These are phyloP conservation scores for Mortierella sp. DNA, from an alignment of 371 early-diverging fungal species.

Conservation along the genomic window DNA sequence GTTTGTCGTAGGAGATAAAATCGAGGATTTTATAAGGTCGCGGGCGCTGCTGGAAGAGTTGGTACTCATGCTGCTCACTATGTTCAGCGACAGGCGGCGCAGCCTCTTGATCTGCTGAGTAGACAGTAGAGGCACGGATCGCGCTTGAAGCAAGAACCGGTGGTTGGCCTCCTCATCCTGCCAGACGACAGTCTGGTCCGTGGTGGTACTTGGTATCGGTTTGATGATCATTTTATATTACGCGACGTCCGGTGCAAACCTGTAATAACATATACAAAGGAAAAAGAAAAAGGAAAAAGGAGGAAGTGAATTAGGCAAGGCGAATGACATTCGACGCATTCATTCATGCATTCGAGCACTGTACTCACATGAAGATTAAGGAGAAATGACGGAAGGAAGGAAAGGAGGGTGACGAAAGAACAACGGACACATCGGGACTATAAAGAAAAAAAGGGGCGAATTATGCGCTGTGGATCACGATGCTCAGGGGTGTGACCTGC, in stretches of 20 bases:
- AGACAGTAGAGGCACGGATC: constrained; percentile 35
- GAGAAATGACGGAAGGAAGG: background rate
- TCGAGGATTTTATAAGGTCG: background rate
- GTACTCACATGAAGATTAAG: too few relatives aligned
- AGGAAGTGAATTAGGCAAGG: too few relatives aligned
- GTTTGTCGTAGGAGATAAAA: background rate
- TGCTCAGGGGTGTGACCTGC: too few relatives aligned
- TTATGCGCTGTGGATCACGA: too few relatives aligned
- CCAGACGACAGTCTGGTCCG: constrained; percentile 44
- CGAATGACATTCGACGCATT: too few relatives aligned
- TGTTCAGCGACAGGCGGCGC: constrained; percentile 34
- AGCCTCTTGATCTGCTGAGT: constrained; percentile 52
- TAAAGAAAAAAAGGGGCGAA: too few relatives aligned
- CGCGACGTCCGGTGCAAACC: background rate
- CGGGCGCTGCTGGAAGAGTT: background rate
- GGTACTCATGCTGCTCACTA: constrained; percentile 33
- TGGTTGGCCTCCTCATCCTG: constrained; percentile 55
- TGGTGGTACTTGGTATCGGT: constrained; percentile 24
- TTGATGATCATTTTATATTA: constrained; percentile 41
- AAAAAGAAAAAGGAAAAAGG: background rate
- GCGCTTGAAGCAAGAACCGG: constrained; percentile 48
- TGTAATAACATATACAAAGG: background rate
- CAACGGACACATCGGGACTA: too few relatives aligned
- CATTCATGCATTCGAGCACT: too few relatives aligned
- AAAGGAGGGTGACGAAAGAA: too few relatives aligned